These are phyloP conservation scores for Tardiomyces blankii DNA, from an alignment of 1,139 yeast species.

Conservation along the genomic window DNA sequence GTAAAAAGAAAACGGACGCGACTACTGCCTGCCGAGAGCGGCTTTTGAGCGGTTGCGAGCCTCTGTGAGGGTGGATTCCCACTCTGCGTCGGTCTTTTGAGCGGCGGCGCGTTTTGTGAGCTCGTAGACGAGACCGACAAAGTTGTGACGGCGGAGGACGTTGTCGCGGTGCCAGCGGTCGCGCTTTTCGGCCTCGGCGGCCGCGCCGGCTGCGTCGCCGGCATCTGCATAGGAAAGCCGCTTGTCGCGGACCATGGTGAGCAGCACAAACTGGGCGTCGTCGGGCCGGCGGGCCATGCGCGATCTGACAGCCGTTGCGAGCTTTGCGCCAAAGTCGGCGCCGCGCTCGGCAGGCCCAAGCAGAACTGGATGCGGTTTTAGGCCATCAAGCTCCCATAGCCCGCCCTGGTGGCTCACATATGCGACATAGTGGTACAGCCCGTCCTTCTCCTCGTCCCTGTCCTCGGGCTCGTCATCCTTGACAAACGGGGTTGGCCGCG, in stretches of 20 bases:
- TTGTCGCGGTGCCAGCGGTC: slow-evolving; percentile 32
- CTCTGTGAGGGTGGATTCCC: slow-evolving; percentile 20
- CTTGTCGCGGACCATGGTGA: not conserved
- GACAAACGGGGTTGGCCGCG: slow-evolving; percentile 43
- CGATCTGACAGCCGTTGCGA: slow-evolving; percentile 17
- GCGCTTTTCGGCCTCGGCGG: slow-evolving; percentile 28
- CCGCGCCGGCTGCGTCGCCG: slow-evolving; percentile 32
- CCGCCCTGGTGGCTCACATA: slow-evolving; percentile 36
- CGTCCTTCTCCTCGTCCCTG: slow-evolving; percentile 35
- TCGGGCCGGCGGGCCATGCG: slow-evolving; percentile 31
- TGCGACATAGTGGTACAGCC: slow-evolving; percentile 54
- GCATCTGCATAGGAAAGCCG: slow-evolving; percentile 11
- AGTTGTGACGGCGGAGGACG: slow-evolving; percentile 43
- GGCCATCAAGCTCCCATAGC: slow-evolving; percentile 59
- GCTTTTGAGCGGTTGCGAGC: not conserved
- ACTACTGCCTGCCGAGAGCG: not conserved
- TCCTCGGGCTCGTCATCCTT: slow-evolving; percentile 31
- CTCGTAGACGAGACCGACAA: slow-evolving; percentile 41
- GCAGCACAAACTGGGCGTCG: not conserved
- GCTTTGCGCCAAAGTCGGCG: slow-evolving; percentile 34
- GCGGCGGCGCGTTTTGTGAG: slow-evolving; percentile 33
- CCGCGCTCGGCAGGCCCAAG: slow-evolving; percentile 35
- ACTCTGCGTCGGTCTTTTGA: slow-evolving; percentile 33
- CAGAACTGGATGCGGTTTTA: slow-evolving; percentile 45
- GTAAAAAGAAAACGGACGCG: too few relatives aligned